Base-by-base conservation (phyloP, 1,284 basidiomycete genomes). In the Trametes polyzona region DNA sequence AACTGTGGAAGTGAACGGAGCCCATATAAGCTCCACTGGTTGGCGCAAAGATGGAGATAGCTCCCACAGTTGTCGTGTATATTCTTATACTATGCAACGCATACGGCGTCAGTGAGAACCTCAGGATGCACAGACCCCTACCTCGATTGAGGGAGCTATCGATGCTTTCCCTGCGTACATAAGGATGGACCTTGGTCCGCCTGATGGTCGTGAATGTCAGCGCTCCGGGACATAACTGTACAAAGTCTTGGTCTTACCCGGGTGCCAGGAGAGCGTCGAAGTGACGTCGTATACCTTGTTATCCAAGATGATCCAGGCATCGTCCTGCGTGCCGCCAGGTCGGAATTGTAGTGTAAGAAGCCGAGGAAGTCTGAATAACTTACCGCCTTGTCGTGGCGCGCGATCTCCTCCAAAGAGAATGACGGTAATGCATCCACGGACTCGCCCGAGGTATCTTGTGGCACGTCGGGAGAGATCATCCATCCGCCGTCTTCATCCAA, bases 221-320 rank as follows among this genome's bases (percentile, higher is more conserved):
- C 5, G 42, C 2, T 9, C 11, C 21, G 32, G 5, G 3, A 47
- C 17, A 39, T 17, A 23, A 30, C 10, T 26, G 37, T 9, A n/a
- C 1, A 16, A 12, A 49, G 27, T 9, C 9, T 27, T 17, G 32
- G 32, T 21, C 47, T 37, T 21, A 63, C 66, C 66, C 11, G 67
- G 67, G 33, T 68, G 67, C 62, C 64, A 65, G 2, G 52, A 48
- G 10, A 68, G 49, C 3, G 65, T 59, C 8, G 60, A 59, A 4
- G 64, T 66, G 2, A 68, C 62, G 42, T 68, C 67, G 43, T 68
- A 68, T 14, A 68, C 65, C 49, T 66, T 64, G 41, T 65, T 61
- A 43, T 68, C 65, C n/a, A 68, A 39, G 27, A 68, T 66, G 17
- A 68, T 48, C 67, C 67, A 68, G 6, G 64, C 63, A 32, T 65